These are phyloP conservation scores for Lipomyces anomalus DNA, from an alignment of 805 yeast genomes.

Conservation along the genomic window DNA sequence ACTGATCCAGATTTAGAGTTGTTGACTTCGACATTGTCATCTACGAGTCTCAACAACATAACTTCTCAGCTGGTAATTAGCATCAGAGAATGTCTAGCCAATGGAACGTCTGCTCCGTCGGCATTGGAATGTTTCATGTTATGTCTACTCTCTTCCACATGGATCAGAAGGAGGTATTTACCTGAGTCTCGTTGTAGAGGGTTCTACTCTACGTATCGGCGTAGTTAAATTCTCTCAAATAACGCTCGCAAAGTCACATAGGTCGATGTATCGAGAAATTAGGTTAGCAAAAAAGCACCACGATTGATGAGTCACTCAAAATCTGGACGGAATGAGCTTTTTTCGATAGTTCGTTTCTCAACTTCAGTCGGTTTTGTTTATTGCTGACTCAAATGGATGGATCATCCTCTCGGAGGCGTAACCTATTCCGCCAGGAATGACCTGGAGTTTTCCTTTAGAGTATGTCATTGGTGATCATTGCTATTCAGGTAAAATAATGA, in stretches of 20 bases:
- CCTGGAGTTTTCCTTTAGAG: constrained; percentile 35
- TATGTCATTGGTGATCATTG: constrained; percentile 1
- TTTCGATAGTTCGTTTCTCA: constrained; percentile 32
- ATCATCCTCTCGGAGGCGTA: not conserved
- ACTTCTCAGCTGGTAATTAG: constrained; percentile 2
- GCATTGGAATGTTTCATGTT: too few relatives aligned
- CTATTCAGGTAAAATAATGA: too few relatives aligned
- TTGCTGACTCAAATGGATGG: constrained; percentile 8
- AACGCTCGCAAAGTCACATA: constrained; percentile 33
- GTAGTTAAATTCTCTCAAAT: constrained; percentile 67
- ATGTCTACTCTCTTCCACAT: constrained; percentile 66
- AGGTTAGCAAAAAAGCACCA: too few relatives aligned
- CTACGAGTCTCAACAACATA: constrained; percentile 11
- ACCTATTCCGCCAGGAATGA: constrained; percentile 29
- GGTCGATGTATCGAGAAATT: too few relatives aligned
- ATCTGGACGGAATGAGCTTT: constrained; percentile 30
- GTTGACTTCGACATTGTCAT: constrained; percentile 11
- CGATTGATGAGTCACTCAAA: constrained; percentile 27
- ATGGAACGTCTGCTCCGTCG: not conserved
- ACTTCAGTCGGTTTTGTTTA: constrained; percentile 15
- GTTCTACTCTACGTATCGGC: constrained; percentile 87
- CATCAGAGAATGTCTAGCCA: constrained; percentile 12
- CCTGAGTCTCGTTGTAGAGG: constrained; percentile 85
- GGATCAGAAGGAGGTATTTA: constrained; percentile 72
- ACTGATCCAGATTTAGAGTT: constrained; percentile 13